A percentile compares a stretch with the other conserved stretches of the same genome.
phyloP scores from a whole-genome alignment of 208 protist species.

The Acanthamoeba healyi region DNA sequence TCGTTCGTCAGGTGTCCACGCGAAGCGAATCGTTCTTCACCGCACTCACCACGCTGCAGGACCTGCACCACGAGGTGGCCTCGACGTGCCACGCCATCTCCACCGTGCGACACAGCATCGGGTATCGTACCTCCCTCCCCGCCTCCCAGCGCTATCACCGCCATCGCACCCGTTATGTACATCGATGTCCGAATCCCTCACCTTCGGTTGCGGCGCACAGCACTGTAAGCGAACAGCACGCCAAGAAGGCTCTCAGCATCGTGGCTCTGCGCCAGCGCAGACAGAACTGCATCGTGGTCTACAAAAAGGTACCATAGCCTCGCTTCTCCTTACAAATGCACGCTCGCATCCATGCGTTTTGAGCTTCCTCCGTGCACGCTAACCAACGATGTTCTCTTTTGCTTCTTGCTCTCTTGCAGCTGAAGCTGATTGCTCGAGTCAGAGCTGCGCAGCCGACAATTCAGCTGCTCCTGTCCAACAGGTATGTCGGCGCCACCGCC shows the following conservation, averaged over 20 bases:
- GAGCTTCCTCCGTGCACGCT: not conserved
- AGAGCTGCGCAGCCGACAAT: constrained; percentile 68
- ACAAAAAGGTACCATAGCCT: constrained; percentile 56
- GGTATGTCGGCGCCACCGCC: too few relatives aligned
- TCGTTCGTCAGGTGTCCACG: constrained; percentile 66
- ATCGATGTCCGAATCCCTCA: not conserved
- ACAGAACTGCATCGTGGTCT: constrained; percentile 56
- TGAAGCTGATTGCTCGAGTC: constrained; percentile 71
- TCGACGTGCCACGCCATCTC: constrained; percentile 48
- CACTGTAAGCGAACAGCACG: not conserved
- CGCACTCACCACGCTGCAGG: constrained; percentile 58
- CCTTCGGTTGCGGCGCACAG: not conserved
- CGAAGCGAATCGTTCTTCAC: constrained; percentile 49
- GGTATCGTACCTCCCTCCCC: not conserved
- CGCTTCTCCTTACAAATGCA: not conserved
- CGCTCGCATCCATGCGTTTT: not conserved
- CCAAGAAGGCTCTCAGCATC: constrained; percentile 44
- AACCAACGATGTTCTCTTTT: not conserved
- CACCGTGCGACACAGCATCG: constrained; percentile 14
- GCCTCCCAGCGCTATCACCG: not conserved
- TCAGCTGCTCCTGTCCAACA: constrained; percentile 72
- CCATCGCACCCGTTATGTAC: not conserved
- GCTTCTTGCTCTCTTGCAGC: not conserved
- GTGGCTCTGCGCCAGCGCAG: not conserved
- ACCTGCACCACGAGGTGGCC: constrained; percentile 64